These are phyloP conservation scores for Ammopiptanthus mongolicus DNA, from an alignment of 306 rosid genomes.

Conservation along the genomic window DNA sequence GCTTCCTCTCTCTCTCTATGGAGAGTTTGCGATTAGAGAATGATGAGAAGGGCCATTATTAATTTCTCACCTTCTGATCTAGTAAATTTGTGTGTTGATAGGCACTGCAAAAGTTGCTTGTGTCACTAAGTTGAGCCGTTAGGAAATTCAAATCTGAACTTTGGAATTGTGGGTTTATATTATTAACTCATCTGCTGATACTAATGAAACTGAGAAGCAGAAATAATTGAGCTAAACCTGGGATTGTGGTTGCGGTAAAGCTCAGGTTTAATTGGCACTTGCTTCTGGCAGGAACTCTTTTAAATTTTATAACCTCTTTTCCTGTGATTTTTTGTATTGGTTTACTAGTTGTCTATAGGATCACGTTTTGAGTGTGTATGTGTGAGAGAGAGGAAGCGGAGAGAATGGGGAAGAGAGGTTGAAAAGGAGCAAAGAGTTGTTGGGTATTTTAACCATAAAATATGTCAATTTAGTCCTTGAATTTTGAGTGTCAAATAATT, in stretches of 20 bases:
- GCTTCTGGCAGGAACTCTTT: conserved; percentile 30
- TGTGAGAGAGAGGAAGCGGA: too few relatives aligned
- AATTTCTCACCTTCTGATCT: conserved; percentile 20
- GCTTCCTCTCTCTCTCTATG: too few relatives aligned
- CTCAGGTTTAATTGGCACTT: conserved; percentile 30
- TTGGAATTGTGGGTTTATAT: conserved; percentile 35
- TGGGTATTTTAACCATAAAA: too few relatives aligned
- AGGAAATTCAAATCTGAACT: conserved; percentile 28
- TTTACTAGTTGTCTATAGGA: too few relatives aligned
- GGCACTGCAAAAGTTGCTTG: conserved; percentile 35
- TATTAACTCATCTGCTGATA: conserved; percentile 35
- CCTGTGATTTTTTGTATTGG: conserved; percentile 31
- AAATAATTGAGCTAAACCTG: conserved; percentile 27
- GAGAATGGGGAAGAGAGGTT: too few relatives aligned
- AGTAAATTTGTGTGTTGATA: conserved; percentile 34
- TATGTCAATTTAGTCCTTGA: too few relatives aligned
- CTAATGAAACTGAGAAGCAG: conserved; percentile 27
- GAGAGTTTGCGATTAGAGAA: conserved; percentile 76
- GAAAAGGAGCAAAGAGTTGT: too few relatives aligned
- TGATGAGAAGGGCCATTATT: conserved; percentile 65
- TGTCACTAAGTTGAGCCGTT: conserved; percentile 34
- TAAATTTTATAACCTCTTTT: conserved; percentile 23
- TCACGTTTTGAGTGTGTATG: too few relatives aligned
- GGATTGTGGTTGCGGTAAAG: conserved; percentile 33
- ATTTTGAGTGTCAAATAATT: too few relatives aligned